phyloP scores from a whole-genome alignment of 148 eudicot genomes.

The Rhododendron mucronatum region DNA sequence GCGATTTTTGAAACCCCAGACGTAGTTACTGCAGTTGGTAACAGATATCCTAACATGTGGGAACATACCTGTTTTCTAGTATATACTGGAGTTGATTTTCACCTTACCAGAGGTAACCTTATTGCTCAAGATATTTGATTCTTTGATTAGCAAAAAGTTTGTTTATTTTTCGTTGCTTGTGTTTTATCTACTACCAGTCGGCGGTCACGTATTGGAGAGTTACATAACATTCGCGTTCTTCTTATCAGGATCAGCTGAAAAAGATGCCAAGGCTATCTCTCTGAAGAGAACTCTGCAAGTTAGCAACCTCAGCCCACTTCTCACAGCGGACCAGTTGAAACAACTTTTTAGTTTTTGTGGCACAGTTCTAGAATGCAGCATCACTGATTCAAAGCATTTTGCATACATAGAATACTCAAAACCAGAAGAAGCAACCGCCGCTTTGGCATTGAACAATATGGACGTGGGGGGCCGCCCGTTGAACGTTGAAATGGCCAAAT shows the following conservation, averaged over 20 bases:
- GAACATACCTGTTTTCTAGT: neutral
- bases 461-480: conserved; percentile 87
- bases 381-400: conserved; percentile 90
- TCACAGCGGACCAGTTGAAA: conserved; percentile 87
- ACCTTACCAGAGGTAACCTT: neutral
- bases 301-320: conserved; percentile 88
- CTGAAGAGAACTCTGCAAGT: conserved; percentile 86
- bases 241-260: conserved; percentile 51
- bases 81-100: neutral
- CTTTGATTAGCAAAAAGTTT: neutral
- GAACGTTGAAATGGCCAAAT: conserved; percentile 98
- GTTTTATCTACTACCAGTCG: neutral
- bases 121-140: neutral
- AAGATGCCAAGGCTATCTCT: conserved; percentile 42
- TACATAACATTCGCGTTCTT: neutral
- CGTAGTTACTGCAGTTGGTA: neutral
- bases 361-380: conserved; percentile 75
- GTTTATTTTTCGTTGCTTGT: neutral
- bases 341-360: conserved; percentile 86
- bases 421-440: conserved; percentile 85
- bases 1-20: neutral
- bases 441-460: conserved; percentile 81
- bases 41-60: neutral
- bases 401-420: conserved; percentile 86
- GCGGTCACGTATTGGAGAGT: conserved; percentile 1